Base-by-base conservation (phyloP, 2,329 filamentous ascomycete genomes). In the Penicillium hesseltinei region DNA sequence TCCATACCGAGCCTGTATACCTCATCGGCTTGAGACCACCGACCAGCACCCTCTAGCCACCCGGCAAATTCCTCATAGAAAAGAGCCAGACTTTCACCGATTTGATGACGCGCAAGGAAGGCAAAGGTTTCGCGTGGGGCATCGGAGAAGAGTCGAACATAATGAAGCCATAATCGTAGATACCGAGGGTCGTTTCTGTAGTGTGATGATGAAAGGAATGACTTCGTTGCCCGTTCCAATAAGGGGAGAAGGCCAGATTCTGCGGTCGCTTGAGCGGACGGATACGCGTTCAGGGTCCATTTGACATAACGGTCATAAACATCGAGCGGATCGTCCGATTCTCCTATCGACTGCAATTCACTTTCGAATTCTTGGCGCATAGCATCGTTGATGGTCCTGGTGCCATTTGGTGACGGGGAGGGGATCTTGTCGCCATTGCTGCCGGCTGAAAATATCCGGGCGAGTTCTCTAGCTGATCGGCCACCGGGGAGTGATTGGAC, bases 11-110 rank as follows among this genome's bases (percentile, higher is more conserved):
- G 80, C 66, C 88, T 87, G 73, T 95, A 97, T 0, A 99, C 90
- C 73, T 99, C 94, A 66, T 96, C 92, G 0, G 94, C 93, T 73
- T 99, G 94, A 23, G 81, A 83, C 89, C 91, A 97, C 62, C 93
- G 82, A 15, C 87, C 89, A 7, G 88, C 89, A 36, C 85, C 82
- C 77, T 99, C 94, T 7, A 99, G 80, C 91, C 92, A 97, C 1
- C 86, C 89, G 1, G 94, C 92, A 71, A 96, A 99, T 70, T 97
- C 94, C 73, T 99, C 94, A 75, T 99, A 99, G 74, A 92, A 99
- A 4, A 97, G 80, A 2, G 94, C 94, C 3, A 99, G 82, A 0
- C 82, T 81, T 69, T 97, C 92, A 59, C 93, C 94, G 59, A 99
- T 91, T 61, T 82, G 83, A 71, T 99, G 92, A 50, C 92, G 89